Base-by-base conservation (phyloP, 257 asterid genomes). In the Phtheirospermum japonicum region DNA sequence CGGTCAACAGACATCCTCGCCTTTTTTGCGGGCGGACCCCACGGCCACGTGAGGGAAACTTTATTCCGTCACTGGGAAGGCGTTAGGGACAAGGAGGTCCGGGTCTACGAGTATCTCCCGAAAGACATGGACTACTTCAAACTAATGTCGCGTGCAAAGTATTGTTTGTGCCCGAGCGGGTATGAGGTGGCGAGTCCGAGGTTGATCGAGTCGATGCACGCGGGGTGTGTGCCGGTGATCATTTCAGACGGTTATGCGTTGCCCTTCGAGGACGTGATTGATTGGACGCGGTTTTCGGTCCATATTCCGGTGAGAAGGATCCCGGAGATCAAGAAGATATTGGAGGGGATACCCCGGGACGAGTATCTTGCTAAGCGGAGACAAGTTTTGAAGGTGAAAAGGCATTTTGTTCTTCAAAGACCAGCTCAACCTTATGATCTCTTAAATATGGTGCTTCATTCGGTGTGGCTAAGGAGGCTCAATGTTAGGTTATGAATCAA, bases 131-230 rank as follows among this genome's bases (percentile, higher is more conserved):
- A 65, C 34, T 86, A 86, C 67, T 76, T 71, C n/a, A 77, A 72
- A 5, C 16, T 56, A 5, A 69, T 84, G 80, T 68, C 80, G 0
- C 62, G 59, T 0, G 56, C 92, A 0, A 76, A 62, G n/a, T 84
- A 63, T 58, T 86, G 85, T 67, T 57, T 82, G 32, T 84, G 89
- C 64, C 85, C 92, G 0, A 86, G 95, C 42, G 95, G 95, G 0
- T 82, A 77, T 37, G 92, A 84, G 73, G 95, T 82, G 7, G 95
- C 95, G 0, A 83, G 89, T 30, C 89, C 92, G 0, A 70, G 92
- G 70, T 5, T 78, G 42, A 30, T 76, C 2, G 90, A 83, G 65
- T 59, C 86, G 5, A 71, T 83, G 23, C 73, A 66, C 12, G 72
- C 80, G 4, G 86, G 82, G 6, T 78, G 85, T 20, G 79, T 83